These are phyloP conservation scores for Lodderomyces orthopsilosis DNA, from an alignment of 1,139 yeast genomes.

Conservation along the genomic window DNA sequence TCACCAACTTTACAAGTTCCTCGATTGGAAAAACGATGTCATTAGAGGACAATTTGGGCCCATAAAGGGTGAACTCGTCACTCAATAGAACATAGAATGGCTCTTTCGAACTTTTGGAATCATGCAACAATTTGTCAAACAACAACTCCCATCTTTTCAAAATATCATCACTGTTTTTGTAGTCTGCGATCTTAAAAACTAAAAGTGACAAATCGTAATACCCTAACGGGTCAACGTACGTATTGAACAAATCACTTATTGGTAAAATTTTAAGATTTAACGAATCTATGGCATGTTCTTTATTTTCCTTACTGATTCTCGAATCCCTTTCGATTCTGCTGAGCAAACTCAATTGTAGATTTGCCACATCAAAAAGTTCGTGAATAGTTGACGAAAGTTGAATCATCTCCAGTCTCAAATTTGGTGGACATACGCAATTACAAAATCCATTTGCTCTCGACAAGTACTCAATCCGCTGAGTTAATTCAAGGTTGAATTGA, in stretches of 20 bases:
- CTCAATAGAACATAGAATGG: slow-evolving; percentile 40
- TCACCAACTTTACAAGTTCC: slow-evolving; percentile 61
- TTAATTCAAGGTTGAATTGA: slow-evolving; percentile 64
- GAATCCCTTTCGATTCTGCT: slow-evolving; percentile 57
- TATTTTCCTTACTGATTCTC: slow-evolving; percentile 49
- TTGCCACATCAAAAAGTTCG: slow-evolving; percentile 84
- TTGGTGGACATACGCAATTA: slow-evolving; percentile 79
- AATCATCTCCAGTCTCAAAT: slow-evolving; percentile 70
- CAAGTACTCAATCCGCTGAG: slow-evolving; percentile 79
- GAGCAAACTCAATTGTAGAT: slow-evolving; percentile 80
- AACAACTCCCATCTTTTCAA: slow-evolving; percentile 68
- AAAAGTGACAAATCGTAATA: slow-evolving; percentile 79
- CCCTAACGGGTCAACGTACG: slow-evolving; percentile 83
- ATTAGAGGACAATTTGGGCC: slow-evolving; percentile 43
- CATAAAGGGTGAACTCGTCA: slow-evolving; percentile 40
- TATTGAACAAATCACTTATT: slow-evolving; percentile 79
- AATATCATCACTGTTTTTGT: slow-evolving; percentile 70
- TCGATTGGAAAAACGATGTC: slow-evolving; percentile 83
- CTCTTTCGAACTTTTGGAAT: slow-evolving; percentile 28
- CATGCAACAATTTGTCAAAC: slow-evolving; percentile 47
- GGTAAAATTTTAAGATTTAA: slow-evolving; percentile 66
- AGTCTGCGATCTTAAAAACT: slow-evolving; percentile 80
- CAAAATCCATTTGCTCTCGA: slow-evolving; percentile 94
- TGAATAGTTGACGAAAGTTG: slow-evolving; percentile 67
- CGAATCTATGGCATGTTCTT: slow-evolving; percentile 47